These are phyloP conservation scores for Leccinum brunneo-olivaceum DNA, from an alignment of 1,284 basidiomycete species.

Conservation along the genomic window DNA sequence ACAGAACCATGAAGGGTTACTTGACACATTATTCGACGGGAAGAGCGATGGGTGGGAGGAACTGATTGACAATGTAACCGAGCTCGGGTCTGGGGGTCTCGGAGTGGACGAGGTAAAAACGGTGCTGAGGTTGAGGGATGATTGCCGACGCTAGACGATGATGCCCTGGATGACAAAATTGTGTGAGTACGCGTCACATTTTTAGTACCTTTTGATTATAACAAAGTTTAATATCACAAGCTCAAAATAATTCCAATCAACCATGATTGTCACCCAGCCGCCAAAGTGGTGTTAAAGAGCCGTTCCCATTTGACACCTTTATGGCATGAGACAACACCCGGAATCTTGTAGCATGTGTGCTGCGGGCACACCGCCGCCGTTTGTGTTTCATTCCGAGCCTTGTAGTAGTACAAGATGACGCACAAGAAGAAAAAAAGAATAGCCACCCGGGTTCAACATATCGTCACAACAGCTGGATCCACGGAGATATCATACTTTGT, in stretches of 20 bases:
- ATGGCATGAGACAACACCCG: too few species aligned
- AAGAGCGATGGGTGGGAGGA: slow-evolving; percentile 26
- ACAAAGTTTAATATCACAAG: background rate
- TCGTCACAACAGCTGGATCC: background rate
- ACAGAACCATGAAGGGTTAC: slow-evolving; percentile 5
- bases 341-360: too few species aligned
- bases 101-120: slow-evolving; percentile 24
- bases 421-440: background rate
- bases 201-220: background rate
- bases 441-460: background rate
- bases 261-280: background rate
- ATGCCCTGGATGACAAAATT: background rate
- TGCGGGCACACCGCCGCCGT: too few species aligned
- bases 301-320: too few species aligned
- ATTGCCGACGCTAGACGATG: slow-evolving; percentile 16
- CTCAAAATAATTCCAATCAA: background rate
- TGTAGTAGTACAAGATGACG: too few species aligned
- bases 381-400: background rate
- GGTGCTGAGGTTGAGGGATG: slow-evolving; percentile 26
- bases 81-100: slow-evolving; percentile 22
- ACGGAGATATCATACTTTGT: slow-evolving; percentile 47
- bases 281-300: too few species aligned
- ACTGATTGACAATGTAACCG: slow-evolving; percentile 20
- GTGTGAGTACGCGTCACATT: too few species aligned
- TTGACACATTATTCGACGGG: slow-evolving; percentile 16